phyloP scores from a whole-genome alignment of 169 alveolate genomes.

The Amoebophrya sp. region DNA sequence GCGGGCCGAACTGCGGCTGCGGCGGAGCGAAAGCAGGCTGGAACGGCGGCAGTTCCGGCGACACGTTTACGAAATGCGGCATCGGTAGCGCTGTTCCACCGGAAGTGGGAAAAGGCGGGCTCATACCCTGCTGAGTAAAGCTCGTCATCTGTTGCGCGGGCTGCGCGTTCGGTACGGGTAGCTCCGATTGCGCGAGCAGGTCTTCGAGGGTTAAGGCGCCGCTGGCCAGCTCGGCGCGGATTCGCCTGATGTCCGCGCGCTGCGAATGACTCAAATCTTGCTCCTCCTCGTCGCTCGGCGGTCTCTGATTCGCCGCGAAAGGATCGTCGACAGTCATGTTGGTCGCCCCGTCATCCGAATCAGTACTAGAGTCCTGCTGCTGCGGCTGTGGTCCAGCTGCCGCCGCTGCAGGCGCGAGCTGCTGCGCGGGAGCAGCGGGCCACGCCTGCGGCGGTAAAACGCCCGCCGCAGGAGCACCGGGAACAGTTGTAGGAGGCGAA shows the following conservation, averaged over 20 bases:
- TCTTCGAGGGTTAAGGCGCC: not conserved
- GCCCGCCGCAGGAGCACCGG: not conserved
- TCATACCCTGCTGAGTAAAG: not conserved
- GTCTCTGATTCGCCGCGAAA: no score
- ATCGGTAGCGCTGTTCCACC: no score
- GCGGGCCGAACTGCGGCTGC: not conserved
- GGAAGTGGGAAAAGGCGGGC: no score
- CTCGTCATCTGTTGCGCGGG: not conserved
- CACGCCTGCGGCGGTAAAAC: not conserved
- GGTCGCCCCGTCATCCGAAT: not conserved
- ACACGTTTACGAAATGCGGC: not conserved
- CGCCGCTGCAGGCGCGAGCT: not conserved
- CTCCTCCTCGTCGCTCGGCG: not conserved
- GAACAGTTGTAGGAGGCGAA: not conserved
- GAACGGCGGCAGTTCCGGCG: not conserved
- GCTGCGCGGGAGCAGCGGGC: not conserved
- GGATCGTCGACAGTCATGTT: no score
- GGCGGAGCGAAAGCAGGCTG: not conserved
- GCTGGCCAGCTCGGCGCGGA: not conserved
- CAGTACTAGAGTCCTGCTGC: not conserved
- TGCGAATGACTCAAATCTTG: not conserved
- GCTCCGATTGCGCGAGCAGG: not conserved
- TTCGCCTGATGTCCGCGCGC: not conserved
- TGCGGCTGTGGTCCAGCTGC: no score
- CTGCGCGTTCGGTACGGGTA: not conserved